Evolutionary conservation across 331 rosid genomes (phyloP).

Genomic region (Telfairia occidentalis): DNA sequence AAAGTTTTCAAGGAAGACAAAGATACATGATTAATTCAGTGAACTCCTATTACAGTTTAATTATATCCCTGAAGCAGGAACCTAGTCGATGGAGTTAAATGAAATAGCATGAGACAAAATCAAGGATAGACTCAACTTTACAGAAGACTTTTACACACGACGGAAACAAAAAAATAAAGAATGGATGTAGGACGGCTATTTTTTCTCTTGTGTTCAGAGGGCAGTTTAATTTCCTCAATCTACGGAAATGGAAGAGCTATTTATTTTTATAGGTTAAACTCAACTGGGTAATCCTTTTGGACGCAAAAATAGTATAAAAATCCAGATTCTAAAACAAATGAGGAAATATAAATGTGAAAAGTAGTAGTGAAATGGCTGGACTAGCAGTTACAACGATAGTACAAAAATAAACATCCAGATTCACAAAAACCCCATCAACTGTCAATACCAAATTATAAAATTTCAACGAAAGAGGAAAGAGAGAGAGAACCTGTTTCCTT

Average conservation of each 20-base stretch:
- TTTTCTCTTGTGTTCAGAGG: not conserved
- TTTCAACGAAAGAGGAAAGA: slow-evolving; percentile 11
- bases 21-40: not conserved
- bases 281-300: not conserved
- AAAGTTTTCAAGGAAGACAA: not conserved
- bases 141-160: not conserved
- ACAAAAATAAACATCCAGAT: not conserved
- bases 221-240: not conserved
- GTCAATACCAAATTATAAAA: slow-evolving; percentile 2
- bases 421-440: not conserved
- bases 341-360: not conserved
- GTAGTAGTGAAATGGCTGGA: not conserved
- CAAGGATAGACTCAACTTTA: not conserved
- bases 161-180: not conserved
- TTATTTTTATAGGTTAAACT: not conserved
- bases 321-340: not conserved
- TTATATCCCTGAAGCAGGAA: not conserved
- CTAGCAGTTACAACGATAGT: not conserved
- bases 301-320: not conserved
- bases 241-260: not conserved
- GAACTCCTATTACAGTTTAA: not conserved
- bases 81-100: not conserved
- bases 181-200: not conserved
- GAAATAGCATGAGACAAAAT: not conserved
- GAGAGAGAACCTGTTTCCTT: slow-evolving; percentile 67